Evolutionary conservation across 2,329 filamentous ascomycete genomes (phyloP).

Genomic region (Arthrobotrys sinensis): DNA sequence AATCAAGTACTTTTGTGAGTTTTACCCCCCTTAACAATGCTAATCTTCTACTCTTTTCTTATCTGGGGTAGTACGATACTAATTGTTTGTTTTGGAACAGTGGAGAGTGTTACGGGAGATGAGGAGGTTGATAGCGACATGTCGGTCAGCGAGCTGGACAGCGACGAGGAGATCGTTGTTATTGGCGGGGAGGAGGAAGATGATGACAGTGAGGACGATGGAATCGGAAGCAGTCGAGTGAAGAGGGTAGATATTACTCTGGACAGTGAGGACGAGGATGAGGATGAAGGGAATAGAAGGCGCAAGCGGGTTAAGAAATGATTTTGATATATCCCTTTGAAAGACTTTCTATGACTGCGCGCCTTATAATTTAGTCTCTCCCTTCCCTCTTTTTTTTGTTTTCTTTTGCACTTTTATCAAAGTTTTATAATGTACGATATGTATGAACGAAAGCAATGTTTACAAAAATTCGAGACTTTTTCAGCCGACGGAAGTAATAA

Average conservation of each 20-base stretch:
- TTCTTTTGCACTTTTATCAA: neutral
- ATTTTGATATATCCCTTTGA: neutral
- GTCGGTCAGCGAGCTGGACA: slow-evolving; percentile 71
- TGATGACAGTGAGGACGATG: slow-evolving; percentile 68
- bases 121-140: slow-evolving; percentile 73
- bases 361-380: neutral
- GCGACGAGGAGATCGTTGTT: slow-evolving; percentile 69
- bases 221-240: slow-evolving; percentile 65
- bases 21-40: slow-evolving; percentile 10
- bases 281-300: slow-evolving; percentile 39
- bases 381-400: neutral
- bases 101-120: slow-evolving; percentile 79
- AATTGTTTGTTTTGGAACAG: slow-evolving; percentile 66
- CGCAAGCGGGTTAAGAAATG: slow-evolving; percentile 59
- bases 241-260: slow-evolving; percentile 58
- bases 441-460: neutral
- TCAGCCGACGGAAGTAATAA: too few relatives aligned
- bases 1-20: slow-evolving; percentile 91
- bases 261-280: slow-evolving; percentile 42
- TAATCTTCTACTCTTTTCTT: neutral
- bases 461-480: too few relatives aligned
- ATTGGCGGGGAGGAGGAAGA: slow-evolving; percentile 70
- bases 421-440: neutral
- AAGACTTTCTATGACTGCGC: neutral
- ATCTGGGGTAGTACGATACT: neutral